Percentiles rank a stretch among this genome's conserved stretches.
Evolutionary conservation across 768 basidiomycete genomes (phyloP).

Genomic region (Cantharellus cinnabarinus): DNA sequence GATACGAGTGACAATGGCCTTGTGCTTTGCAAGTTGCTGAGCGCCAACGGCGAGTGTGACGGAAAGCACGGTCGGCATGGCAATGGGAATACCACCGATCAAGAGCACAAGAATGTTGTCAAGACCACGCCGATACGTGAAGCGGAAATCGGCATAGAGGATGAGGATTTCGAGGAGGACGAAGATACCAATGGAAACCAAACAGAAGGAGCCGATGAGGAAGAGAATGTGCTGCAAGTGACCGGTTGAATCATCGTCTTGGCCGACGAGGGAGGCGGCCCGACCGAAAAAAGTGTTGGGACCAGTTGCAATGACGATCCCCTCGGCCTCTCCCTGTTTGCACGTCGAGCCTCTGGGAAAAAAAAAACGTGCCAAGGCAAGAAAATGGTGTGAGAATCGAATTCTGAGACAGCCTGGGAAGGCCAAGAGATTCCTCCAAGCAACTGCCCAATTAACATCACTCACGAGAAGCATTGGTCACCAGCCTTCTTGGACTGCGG

Average conservation of each 20-base stretch:
- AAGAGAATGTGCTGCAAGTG: conserved; percentile 98
- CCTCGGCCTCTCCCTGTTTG: conserved; percentile 98
- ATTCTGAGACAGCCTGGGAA: conserved; percentile 7
- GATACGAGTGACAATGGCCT: conserved; percentile 98
- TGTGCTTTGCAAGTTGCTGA: conserved; percentile 96
- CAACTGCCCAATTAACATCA: conserved; percentile 9
- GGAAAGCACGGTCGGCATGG: conserved; percentile 96
- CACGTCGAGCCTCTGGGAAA: conserved; percentile 72
- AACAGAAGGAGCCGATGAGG: conserved; percentile 93
- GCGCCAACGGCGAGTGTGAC: conserved; percentile 98
- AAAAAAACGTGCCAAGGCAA: background rate
- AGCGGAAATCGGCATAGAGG: conserved; percentile 74
- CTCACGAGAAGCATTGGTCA: conserved; percentile 96
- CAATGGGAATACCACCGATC: conserved; percentile 99
- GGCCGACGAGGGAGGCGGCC: conserved; percentile 90
- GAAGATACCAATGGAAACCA: conserved; percentile 90
- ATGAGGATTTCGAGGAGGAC: conserved; percentile 85
- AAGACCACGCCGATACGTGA: conserved; percentile 72
- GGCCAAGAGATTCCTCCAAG: conserved; percentile 3
- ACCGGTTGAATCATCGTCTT: conserved; percentile 93
- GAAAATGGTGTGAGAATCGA: background rate
- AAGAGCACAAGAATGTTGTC: conserved; percentile 95
- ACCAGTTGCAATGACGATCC: conserved; percentile 95
- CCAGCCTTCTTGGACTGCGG: conserved; percentile 81
- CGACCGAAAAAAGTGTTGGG: conserved; percentile 98